Evolutionary conservation across 441 rosid genomes (phyloP).

Genomic region (Pelargonium fulgidum): DNA sequence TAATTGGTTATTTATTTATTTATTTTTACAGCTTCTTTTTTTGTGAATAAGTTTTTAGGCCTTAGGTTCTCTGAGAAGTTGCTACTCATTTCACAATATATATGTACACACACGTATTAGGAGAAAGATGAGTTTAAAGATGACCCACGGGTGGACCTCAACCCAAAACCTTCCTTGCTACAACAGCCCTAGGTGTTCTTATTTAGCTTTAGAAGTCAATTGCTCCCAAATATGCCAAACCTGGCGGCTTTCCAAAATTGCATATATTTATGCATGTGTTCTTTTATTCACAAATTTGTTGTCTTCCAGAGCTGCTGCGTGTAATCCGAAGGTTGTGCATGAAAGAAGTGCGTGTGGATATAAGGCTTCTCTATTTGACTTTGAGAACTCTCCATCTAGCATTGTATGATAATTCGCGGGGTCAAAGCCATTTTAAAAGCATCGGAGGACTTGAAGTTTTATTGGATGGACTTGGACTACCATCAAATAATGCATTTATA

Average conservation of each 20-base stretch:
- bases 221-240: neutral
- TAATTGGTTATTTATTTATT: neutral
- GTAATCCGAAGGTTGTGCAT: constrained; percentile 63
- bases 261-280: constrained; percentile 14
- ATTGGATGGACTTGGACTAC: constrained; percentile 67
- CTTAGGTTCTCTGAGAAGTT: neutral
- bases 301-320: constrained; percentile 61
- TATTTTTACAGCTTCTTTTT: neutral
- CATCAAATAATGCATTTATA: constrained; percentile 38
- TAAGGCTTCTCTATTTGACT: constrained; percentile 52
- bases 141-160: neutral
- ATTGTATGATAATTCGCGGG: constrained; percentile 57
- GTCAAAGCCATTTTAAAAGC: constrained; percentile 81
- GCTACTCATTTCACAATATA: neutral
- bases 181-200: neutral
- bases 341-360: constrained; percentile 58
- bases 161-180: neutral
- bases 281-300: constrained; percentile 14
- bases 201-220: constrained; percentile 7
- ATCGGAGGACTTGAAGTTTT: constrained; percentile 85
- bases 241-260: neutral
- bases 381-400: constrained; percentile 51
- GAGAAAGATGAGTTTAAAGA: neutral
- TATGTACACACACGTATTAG: neutral
- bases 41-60: neutral